Evolutionary conservation across 306 rosid species (phyloP), one percentile per base, ranked within the genome.

Genomic region (Fragaria nilgerrensis): DNA sequence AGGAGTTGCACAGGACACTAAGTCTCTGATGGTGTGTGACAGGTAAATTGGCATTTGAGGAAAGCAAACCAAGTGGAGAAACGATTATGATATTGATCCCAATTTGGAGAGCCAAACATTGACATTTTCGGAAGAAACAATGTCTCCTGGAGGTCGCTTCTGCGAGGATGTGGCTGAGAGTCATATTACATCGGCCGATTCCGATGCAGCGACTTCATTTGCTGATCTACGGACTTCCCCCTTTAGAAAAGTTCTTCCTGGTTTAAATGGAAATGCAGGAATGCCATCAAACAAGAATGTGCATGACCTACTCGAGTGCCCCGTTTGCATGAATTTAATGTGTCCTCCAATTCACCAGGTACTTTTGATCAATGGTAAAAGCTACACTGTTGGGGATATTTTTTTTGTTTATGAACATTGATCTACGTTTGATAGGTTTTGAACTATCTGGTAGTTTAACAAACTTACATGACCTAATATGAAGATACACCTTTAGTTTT

Each of bases 341-440:
- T 77, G 82, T 66, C 88, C 88, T 80, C 87, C 90, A 61, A 87
- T 87, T 78, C 80, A 85, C 77, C 90, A 87, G 90, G 90, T 87
- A 84, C 29, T 29, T 43, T 44, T 75, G 27, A 20, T 61, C 22
- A 27, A 22, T 27, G 69, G 16, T 74, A 13, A 19, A 53, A 73
- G 4, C 34, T 43, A 25, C 22, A 19, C 37, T 37, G 5, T 61
- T 41, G 10, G 5, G 55, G 34, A 75, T n/a, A 14, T 45, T 44
- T 25, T 17, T 17, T 27, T 22, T 7, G 23, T 14, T 58, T 43
- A 25, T 62, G 9, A 19, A 45, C 37, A 29, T 19, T n/a, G 17
- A 75, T 17, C 9, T 61, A 39, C 14, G 3, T 44, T 10, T 75
- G 45, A 44, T 74, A 27, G 59, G 78, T 19, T 45, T 17, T 27